Percentiles rank a stretch among this genome's conserved stretches.
These are phyloP conservation scores for Calocybe gangraenosa DNA, from an alignment of 768 basidiomycete species.

Conservation along the genomic window DNA sequence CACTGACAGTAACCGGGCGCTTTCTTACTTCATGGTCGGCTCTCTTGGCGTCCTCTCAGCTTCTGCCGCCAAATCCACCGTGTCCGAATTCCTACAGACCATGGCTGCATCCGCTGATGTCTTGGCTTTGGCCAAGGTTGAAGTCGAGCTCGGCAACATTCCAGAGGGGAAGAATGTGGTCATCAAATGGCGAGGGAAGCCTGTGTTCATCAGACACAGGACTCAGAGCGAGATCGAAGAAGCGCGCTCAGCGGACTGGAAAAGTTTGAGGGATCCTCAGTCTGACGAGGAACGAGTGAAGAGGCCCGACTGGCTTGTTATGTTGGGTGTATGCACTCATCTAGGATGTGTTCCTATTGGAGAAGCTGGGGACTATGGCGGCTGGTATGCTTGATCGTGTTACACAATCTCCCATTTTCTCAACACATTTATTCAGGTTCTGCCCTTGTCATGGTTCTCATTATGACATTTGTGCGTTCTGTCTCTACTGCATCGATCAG, in stretches of 20 bases:
- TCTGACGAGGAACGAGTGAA: constrained; percentile 83
- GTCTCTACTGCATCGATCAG: constrained; percentile 1
- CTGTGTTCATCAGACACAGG: constrained; percentile 98
- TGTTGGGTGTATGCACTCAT: constrained; percentile 94
- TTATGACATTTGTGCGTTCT: constrained; percentile 84
- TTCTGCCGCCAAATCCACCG: constrained; percentile 88
- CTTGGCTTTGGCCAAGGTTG: constrained; percentile 95
- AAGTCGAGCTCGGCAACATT: constrained; percentile 84
- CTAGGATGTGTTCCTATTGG: constrained; percentile 98
- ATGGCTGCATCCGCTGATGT: constrained; percentile 99
- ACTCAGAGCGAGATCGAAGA: constrained; percentile 90
- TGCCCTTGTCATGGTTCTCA: constrained; percentile 99
- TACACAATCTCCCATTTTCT: neutral
- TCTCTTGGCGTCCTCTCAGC: constrained; percentile 91
- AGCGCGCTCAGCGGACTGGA: constrained; percentile 82
- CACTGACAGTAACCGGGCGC: constrained; percentile 61
- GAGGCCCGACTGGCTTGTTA: constrained; percentile 95
- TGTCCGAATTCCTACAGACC: constrained; percentile 90
- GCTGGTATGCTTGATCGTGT: constrained; percentile 63
- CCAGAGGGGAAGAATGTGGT: constrained; percentile 98
- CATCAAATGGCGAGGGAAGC: constrained; percentile 99
- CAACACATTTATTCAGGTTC: constrained; percentile 48
- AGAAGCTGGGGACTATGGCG: constrained; percentile 94
- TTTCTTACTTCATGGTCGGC: constrained; percentile 90
- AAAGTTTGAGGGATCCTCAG: constrained; percentile 88